Conservation (phyloP, 2,329 filamentous ascomycete genomes). For the Aspergillus terreus region DNA sequence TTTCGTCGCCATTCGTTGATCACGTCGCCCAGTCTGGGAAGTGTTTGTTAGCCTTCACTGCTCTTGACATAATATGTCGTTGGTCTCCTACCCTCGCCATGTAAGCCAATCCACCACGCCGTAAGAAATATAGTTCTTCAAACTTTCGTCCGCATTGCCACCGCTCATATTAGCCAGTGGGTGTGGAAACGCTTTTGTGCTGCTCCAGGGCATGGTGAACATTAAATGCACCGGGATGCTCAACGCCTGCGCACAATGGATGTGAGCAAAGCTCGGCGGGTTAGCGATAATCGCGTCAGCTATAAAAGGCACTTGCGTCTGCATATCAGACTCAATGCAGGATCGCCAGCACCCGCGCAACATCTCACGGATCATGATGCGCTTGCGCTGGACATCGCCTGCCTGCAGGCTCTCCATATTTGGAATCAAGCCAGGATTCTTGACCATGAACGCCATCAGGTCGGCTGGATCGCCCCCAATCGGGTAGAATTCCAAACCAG, state of each 20-base stretch:
- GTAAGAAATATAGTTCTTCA: conserved; percentile 47
- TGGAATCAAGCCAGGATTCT: conserved; percentile 44
- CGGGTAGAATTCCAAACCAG: conserved; percentile 55
- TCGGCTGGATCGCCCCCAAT: conserved; percentile 56
- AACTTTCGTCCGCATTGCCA: conserved; percentile 27
- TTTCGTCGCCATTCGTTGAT: conserved; percentile 42
- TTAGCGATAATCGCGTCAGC: conserved; percentile 55
- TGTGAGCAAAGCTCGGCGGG: conserved; percentile 51
- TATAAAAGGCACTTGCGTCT: conserved; percentile 38
- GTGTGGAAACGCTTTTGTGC: conserved; percentile 46
- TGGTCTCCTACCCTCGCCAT: conserved; percentile 45
- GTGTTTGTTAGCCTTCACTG: no score
- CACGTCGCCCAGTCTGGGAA: conserved; percentile 36
- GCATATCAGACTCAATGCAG: conserved; percentile 33
- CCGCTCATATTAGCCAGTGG: conserved; percentile 48
- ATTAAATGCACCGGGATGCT: conserved; percentile 51
- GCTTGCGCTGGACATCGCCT: conserved; percentile 30
- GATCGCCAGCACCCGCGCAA: conserved; percentile 39
- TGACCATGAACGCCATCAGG: conserved; percentile 52
- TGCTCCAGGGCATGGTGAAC: conserved; percentile 52
- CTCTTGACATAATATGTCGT: conserved; percentile 12
- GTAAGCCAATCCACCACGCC: conserved; percentile 47
- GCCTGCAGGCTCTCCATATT: conserved; percentile 34
- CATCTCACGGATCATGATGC: conserved; percentile 34
- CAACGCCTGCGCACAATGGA: conserved; percentile 51